Evolutionary conservation across 176 grass and related monocot species (phyloP).

Genomic region (Hordeum marinum): DNA sequence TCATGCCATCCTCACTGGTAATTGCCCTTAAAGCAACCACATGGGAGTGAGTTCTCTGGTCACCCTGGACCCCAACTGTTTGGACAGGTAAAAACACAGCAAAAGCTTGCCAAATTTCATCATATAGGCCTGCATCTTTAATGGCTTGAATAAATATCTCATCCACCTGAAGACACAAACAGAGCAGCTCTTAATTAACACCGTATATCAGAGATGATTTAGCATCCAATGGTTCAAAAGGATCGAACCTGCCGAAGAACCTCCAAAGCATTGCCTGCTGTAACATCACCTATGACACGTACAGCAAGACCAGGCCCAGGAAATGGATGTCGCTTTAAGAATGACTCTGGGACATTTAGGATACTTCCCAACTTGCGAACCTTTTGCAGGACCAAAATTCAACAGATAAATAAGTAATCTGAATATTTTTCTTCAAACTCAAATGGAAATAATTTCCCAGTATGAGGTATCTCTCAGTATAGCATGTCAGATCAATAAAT

Average conservation of each 20-base stretch:
- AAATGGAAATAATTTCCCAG: neutral
- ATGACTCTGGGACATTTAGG: constrained; percentile 76
- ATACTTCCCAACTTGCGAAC: constrained; percentile 77
- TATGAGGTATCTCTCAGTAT: neutral
- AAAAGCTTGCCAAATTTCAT: constrained; percentile 92
- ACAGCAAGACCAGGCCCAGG: constrained; percentile 89
- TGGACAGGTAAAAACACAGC: constrained; percentile 80
- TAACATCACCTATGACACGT: constrained; percentile 84
- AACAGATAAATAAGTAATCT: neutral
- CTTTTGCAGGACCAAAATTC: constrained; percentile 14
- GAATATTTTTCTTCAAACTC: neutral
- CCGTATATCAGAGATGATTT: neutral
- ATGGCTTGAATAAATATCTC: constrained; percentile 91
- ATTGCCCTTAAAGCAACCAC: constrained; percentile 73
- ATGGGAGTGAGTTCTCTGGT: constrained; percentile 82
- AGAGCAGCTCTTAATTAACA: neutral
- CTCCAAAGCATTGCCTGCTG: constrained; percentile 76
- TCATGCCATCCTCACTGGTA: constrained; percentile 94
- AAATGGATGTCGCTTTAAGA: constrained; percentile 90
- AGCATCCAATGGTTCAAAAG: neutral
- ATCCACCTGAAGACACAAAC: constrained; percentile 51
- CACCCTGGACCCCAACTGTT: constrained; percentile 84
- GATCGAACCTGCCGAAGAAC: constrained; percentile 62
- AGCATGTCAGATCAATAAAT: neutral
- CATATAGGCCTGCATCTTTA: constrained; percentile 79